Base-by-base conservation (phyloP, 2,329 filamentous ascomycete genomes). In the Ophiosphaerella herpotricha region DNA sequence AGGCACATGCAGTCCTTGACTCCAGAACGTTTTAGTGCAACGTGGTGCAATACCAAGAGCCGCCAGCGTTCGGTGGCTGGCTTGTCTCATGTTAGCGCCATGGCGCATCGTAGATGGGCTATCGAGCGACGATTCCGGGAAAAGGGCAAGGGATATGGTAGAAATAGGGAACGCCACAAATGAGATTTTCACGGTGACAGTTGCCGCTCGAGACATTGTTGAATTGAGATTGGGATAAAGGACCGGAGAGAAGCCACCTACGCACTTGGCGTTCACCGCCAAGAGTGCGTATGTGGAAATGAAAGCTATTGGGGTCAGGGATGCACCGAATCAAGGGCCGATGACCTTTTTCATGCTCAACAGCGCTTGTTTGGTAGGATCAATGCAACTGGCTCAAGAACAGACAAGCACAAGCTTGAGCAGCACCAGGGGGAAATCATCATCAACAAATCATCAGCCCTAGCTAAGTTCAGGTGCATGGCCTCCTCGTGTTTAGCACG, bases 241-340 rank as follows among this genome's bases (percentile, higher is more conserved):
- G 38, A 38, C 40, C 35, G 26, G 34, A 35, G 16, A 33, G 23
- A 35, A 34, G 39, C 34, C 16, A 35, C 33, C n/a, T n/a, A 23
- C 11, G 35, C 8, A 24, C 43, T 52, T 43, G 43, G 40, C 36
- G 7, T 9, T 36, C 7, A 24, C 18, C 21, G 44, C 49, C 40
- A 47, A 52, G 48, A 12, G 29, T 26, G 31, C 34, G 39, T 18
- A 42, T 47, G 48, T 54, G 52, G 52, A 48, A 45, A 51, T 51
- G 42, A 52, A 52, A 49, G 36, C 36, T 16, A 40, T n/a, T 33
- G 13, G 37, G 48, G 38, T 37, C 29, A 14, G 14, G 12, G 12
- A 40, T 38, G 39, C 43, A 48, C 18, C 52, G 12, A 50, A 46
- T 50, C 35, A 44, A 29, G 24, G 26, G n/a, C 13, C 11, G 12